Conservation (phyloP, 345 rosid species). For the Citrus maxima region DNA sequence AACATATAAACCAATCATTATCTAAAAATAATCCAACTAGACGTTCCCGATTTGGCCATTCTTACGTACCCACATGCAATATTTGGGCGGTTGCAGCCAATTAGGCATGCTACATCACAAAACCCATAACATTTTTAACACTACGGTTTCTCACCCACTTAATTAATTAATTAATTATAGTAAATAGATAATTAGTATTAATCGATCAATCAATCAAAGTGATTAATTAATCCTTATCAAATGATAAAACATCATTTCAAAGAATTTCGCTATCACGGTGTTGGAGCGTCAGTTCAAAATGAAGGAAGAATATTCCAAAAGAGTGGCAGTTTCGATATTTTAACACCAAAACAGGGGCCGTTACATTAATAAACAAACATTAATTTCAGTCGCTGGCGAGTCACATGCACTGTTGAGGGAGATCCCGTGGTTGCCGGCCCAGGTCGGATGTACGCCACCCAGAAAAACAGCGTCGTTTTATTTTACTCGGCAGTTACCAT, state of each 20-base stretch:
- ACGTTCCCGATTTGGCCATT: too few species aligned
- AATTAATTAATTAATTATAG: neutral
- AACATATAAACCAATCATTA: neutral
- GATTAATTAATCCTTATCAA: neutral
- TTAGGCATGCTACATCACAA: neutral
- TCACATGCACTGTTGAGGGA: conserved; percentile 26
- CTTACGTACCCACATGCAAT: neutral
- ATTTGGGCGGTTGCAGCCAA: neutral
- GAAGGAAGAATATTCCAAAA: neutral
- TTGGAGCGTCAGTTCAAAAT: conserved; percentile 43
- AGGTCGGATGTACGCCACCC: conserved; percentile 19
- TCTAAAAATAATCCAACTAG: too few species aligned
- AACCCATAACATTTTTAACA: neutral
- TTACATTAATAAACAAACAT: neutral
- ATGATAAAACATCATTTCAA: conserved; percentile 33
- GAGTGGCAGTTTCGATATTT: conserved; percentile 26
- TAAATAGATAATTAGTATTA: neutral
- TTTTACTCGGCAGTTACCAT: conserved; percentile 15
- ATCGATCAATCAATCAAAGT: neutral
- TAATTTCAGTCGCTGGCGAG: conserved; percentile 6
- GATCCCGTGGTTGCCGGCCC: conserved; percentile 52
- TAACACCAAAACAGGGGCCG: neutral
- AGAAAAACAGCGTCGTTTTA: conserved; percentile 33
- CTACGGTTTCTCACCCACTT: neutral
- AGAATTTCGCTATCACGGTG: conserved; percentile 21